Base-by-base conservation (phyloP, 176 grass and related monocot species). In the Juncus inflexus region DNA sequence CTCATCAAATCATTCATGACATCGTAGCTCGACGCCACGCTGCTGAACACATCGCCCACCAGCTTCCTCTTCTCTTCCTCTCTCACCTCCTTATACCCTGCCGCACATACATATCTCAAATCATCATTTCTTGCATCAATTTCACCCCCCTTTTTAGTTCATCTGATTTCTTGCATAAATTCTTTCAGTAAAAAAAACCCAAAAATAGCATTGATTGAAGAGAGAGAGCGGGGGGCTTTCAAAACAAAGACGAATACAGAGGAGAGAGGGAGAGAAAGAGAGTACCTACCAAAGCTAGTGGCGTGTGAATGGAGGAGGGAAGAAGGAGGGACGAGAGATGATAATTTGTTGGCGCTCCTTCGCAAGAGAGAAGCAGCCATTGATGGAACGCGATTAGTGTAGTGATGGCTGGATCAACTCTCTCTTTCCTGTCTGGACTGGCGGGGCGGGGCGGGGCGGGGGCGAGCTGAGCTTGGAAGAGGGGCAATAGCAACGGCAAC, bases 1-100 rank as follows among this genome's bases (percentile, higher is more conserved):
- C 92, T 91, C 92, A 88, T 96, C 40, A 96, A 70, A 80, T 88
- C 87, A 69, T 96, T 96, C 91, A 96, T 96, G 60, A 96, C 62
- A 73, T 91, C 92, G 57, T 96, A 91, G 50, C 72, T 96, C 41
- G 92, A 91, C 13, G 87, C 87, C 61, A 96, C 92, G 67, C 70
- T 89, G 57, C 70, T 91, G 71, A 96, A 96, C 12, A 96, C 92
- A 60, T 91, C 90, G 50, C 87, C 92, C 37, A 91, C 87, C 62
- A 91, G 80, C 69, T 74, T 83, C 69, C 84, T 97, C 74, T 91
- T 97, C 10, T 97, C 87, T 52, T 91, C 84, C 66, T 89, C 87
- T 19, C 58, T 50, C 53, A 96, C 82, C 79, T 91, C 82, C 60
- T 88, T 96, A 79, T 76, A 96, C 35, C 92, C 92, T 91, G 75